phyloP scores from a whole-genome alignment of 805 yeast genomes.

The Pachysolen tannophilus region DNA sequence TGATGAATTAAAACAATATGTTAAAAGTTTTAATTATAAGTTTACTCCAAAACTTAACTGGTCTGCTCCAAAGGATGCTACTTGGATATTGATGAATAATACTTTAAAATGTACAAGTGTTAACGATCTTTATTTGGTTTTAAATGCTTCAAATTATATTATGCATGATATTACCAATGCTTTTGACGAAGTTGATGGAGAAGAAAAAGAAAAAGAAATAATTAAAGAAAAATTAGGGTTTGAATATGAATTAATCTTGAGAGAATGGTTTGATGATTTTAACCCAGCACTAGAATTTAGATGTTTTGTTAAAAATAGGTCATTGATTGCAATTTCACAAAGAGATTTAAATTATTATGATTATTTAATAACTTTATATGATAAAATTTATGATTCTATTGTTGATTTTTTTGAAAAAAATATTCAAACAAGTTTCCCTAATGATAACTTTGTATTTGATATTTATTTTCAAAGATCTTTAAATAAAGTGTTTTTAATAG shows the following conservation, averaged over 20 bases:
- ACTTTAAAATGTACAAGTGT: slow-evolving; percentile 63
- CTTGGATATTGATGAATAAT: slow-evolving; percentile 82
- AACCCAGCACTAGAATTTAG: slow-evolving; percentile 92
- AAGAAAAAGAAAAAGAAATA: slow-evolving; percentile 23
- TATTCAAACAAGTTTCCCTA: slow-evolving; percentile 42
- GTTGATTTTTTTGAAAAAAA: slow-evolving; percentile 45
- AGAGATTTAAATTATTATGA: slow-evolving; percentile 81
- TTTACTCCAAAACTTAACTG: slow-evolving; percentile 90
- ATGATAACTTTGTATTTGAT: slow-evolving; percentile 61
- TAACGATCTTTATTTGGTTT: slow-evolving; percentile 68
- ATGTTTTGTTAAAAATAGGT: slow-evolving; percentile 61
- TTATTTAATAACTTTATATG: slow-evolving; percentile 48
- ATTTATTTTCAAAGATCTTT: slow-evolving; percentile 76
- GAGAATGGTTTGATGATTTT: slow-evolving; percentile 72
- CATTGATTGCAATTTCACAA: slow-evolving; percentile 70
- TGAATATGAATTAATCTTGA: slow-evolving; percentile 58
- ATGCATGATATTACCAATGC: slow-evolving; percentile 77
- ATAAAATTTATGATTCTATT: slow-evolving; percentile 38
- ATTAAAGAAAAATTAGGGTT: slow-evolving; percentile 15
- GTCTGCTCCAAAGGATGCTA: slow-evolving; percentile 95
- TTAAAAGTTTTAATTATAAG: slow-evolving; percentile 39
- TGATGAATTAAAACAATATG: slow-evolving; percentile 32
- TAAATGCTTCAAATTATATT: slow-evolving; percentile 84
- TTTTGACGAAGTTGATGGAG: slow-evolving; percentile 41
- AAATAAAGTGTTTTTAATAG: slow-evolving; percentile 59